Evolutionary conservation across 2,329 filamentous ascomycete species (phyloP).

Genomic region (Aureobasidium sp.): DNA sequence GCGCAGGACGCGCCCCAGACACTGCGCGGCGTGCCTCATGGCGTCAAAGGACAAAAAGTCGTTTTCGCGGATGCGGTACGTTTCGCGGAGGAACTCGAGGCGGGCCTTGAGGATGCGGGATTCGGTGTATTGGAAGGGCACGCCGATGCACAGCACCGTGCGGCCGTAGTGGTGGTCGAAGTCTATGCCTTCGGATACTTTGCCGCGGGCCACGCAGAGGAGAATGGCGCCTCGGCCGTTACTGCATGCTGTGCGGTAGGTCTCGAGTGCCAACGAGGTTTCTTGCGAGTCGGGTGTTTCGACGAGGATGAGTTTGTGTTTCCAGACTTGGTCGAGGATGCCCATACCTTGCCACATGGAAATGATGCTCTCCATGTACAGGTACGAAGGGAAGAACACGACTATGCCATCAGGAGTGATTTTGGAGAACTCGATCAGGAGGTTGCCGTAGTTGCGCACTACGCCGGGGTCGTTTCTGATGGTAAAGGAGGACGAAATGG

Average conservation of each 20-base stretch:
- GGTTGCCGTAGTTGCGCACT: constrained; percentile 91
- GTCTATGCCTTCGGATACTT: constrained; percentile 96
- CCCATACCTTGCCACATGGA: constrained; percentile 99
- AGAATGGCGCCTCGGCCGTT: constrained; percentile 91
- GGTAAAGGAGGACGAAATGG: constrained; percentile 88
- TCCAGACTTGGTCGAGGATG: constrained; percentile 95
- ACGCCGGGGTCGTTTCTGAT: constrained; percentile 92
- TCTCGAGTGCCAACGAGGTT: constrained; percentile 89
- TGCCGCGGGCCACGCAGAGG: constrained; percentile 90
- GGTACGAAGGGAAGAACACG: constrained; percentile 97
- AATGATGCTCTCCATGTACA: constrained; percentile 99
- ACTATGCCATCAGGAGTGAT: constrained; percentile 95
- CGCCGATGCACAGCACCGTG: constrained; percentile 90
- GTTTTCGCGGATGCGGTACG: constrained; percentile 91
- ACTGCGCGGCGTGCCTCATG: constrained; percentile 98
- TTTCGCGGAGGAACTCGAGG: constrained; percentile 92
- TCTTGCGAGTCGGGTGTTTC: constrained; percentile 97
- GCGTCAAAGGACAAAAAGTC: constrained; percentile 98
- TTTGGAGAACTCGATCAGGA: constrained; percentile 90
- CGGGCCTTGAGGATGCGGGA: constrained; percentile 93
- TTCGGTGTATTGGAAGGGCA: constrained; percentile 98
- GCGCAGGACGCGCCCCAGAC: constrained; percentile 82
- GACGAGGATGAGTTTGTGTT: constrained; percentile 95
- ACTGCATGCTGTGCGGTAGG: constrained; percentile 93
- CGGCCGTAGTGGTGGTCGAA: constrained; percentile 98